Conservation (phyloP, 78 protist genomes). For the Dictyostelium brefeldianum region DNA sequence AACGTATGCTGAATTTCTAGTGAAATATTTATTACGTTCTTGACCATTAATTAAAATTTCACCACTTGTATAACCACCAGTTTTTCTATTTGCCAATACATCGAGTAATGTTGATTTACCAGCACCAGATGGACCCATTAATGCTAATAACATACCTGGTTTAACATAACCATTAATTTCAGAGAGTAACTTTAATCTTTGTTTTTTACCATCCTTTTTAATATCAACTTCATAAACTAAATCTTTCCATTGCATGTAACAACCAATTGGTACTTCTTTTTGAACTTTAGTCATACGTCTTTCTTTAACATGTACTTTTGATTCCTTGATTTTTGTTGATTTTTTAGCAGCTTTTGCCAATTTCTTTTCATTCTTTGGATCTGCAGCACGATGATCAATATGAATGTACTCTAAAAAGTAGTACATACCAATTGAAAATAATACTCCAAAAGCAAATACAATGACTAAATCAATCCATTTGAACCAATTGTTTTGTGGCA, state of each 20-base stretch:
- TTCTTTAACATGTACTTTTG: neutral
- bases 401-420: conserved; percentile 26
- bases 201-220: conserved; percentile 45
- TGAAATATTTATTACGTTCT: conserved; percentile 26
- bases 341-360: neutral
- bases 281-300: neutral
- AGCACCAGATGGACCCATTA: conserved; percentile 85
- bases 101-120: conserved; percentile 76
- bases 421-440: conserved; percentile 24
- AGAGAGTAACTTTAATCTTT: conserved; percentile 32
- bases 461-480: conserved; percentile 67
- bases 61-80: conserved; percentile 70
- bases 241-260: conserved; percentile 81
- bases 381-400: conserved; percentile 39
- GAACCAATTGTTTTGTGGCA: conserved; percentile 78
- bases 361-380: conserved; percentile 3
- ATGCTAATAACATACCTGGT: conserved; percentile 76
- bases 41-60: conserved; percentile 63
- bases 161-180: conserved; percentile 84
- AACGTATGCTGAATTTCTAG: conserved; percentile 51
- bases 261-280: conserved; percentile 47
- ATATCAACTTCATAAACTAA: conserved; percentile 64
- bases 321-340: conserved; percentile 2
- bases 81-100: conserved; percentile 68
- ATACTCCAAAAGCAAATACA: conserved; percentile 16